Conservation (phyloP, 805 yeast genomes). For the Saccharomycopsis sp. region DNA sequence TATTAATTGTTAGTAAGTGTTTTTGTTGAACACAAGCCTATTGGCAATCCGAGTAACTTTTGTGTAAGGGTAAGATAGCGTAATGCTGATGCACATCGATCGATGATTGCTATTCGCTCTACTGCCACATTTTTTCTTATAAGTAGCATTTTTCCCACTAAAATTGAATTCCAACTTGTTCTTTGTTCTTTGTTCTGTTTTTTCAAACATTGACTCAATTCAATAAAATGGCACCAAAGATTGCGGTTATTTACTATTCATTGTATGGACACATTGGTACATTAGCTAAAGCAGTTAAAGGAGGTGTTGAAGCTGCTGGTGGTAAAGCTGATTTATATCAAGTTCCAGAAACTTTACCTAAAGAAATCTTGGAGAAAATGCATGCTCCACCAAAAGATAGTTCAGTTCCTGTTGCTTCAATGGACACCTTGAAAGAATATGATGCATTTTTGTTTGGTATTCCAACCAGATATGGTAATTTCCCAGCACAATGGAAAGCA, state of each 20-base stretch:
- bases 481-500: constrained; percentile 68
- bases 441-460: constrained; percentile 74
- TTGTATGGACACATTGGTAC: constrained; percentile 70
- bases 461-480: constrained; percentile 73
- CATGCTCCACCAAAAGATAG: constrained; percentile 58
- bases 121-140: too few species aligned
- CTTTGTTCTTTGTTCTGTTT: too few species aligned
- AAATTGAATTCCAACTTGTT: too few species aligned
- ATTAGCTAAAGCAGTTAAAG: constrained; percentile 61
- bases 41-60: too few species aligned
- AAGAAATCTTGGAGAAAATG: constrained; percentile 52
- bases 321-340: constrained; percentile 67
- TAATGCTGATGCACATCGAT: too few species aligned
- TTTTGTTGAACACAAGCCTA: too few species aligned
- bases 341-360: constrained; percentile 69
- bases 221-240: constrained; percentile 31
- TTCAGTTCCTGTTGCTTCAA: constrained; percentile 49
- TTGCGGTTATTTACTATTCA: constrained; percentile 76
- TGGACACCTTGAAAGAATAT: constrained; percentile 49
- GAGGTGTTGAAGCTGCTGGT: constrained; percentile 66
- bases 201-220: neutral
- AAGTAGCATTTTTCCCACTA: too few species aligned
- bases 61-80: too few species aligned
- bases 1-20: too few species aligned
- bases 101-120: too few species aligned